Evolutionary conservation across 139 green algal species (phyloP).

Genomic region (Asterochloris erici): DNA sequence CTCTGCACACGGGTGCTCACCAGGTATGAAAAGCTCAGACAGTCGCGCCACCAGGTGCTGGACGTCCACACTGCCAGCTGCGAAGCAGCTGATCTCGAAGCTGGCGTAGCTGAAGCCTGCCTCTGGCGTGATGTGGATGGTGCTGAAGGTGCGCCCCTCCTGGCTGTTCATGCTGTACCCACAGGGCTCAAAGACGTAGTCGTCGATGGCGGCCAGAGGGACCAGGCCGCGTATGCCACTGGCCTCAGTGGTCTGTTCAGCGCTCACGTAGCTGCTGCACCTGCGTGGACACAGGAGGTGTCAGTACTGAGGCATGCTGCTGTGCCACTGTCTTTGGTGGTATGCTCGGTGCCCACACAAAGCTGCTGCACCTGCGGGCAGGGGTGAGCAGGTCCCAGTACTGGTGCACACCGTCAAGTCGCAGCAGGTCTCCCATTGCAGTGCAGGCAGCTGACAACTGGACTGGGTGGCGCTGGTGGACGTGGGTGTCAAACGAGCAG

Average conservation of each 20-base stretch:
- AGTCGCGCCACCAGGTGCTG: constrained; percentile 14
- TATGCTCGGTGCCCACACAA: neutral
- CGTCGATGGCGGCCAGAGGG: constrained; percentile 81
- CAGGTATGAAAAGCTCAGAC: constrained; percentile 52
- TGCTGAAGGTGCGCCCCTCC: constrained; percentile 71
- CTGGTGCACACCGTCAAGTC: too few relatives aligned
- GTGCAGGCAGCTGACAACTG: too few relatives aligned
- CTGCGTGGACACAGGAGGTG: constrained; percentile 74
- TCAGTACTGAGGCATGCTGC: constrained; percentile 9
- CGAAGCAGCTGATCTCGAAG: constrained; percentile 77
- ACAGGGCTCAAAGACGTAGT: constrained; percentile 98
- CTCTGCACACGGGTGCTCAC: neutral
- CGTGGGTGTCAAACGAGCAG: too few relatives aligned
- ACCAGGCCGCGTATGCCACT: constrained; percentile 73
- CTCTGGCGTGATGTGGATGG: constrained; percentile 98
- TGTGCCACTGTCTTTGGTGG: neutral
- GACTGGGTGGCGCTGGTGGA: too few relatives aligned
- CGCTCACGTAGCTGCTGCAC: constrained; percentile 53
- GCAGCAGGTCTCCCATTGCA: too few relatives aligned
- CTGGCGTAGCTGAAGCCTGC: constrained; percentile 87
- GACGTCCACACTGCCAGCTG: constrained; percentile 10
- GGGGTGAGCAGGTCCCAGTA: too few relatives aligned
- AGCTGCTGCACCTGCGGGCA: too few relatives aligned
- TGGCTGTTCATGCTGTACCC: constrained; percentile 98
- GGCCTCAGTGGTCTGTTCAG: constrained; percentile 48